phyloP scores from a whole-genome alignment of 2,329 filamentous ascomycete genomes.

The Hyphodiscus sp. region DNA sequence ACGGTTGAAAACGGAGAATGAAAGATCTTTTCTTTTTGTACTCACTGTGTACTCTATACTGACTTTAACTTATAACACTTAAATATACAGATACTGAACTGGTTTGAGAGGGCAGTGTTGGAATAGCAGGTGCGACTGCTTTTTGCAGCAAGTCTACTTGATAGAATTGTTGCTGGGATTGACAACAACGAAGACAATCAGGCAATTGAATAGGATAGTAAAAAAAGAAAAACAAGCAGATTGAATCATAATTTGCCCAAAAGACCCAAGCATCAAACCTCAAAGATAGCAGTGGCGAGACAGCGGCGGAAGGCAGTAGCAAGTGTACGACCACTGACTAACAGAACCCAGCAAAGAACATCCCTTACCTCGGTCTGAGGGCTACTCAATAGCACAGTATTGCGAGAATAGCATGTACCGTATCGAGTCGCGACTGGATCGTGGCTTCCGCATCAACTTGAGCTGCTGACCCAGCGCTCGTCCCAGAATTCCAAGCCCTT shows the following conservation, averaged over 20 bases:
- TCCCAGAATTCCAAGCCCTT: background rate
- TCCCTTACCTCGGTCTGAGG: background rate
- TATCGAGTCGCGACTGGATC: too few relatives aligned
- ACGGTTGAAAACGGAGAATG: background rate
- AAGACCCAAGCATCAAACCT: background rate
- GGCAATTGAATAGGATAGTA: background rate
- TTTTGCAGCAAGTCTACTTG: constrained; percentile 12
- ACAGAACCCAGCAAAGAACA: background rate
- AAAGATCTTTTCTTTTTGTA: background rate
- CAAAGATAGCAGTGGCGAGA: background rate
- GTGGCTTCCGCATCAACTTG: background rate
- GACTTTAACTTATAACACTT: constrained; percentile 35
- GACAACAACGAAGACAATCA: background rate
- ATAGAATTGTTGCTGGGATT: background rate
- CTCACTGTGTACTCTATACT: background rate
- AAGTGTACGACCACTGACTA: background rate
- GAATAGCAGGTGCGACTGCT: constrained; percentile 35
- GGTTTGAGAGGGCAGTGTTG: constrained; percentile 33
- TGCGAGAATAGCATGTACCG: too few relatives aligned
- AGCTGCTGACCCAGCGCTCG: background rate
- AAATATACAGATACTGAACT: constrained; percentile 41
- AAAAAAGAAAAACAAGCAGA: background rate
- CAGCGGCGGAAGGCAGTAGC: background rate
- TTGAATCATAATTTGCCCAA: background rate
- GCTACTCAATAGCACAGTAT: too few relatives aligned